Base-by-base conservation (phyloP, 2,329 filamentous ascomycete genomes). In the Microdochium bolleyi region DNA sequence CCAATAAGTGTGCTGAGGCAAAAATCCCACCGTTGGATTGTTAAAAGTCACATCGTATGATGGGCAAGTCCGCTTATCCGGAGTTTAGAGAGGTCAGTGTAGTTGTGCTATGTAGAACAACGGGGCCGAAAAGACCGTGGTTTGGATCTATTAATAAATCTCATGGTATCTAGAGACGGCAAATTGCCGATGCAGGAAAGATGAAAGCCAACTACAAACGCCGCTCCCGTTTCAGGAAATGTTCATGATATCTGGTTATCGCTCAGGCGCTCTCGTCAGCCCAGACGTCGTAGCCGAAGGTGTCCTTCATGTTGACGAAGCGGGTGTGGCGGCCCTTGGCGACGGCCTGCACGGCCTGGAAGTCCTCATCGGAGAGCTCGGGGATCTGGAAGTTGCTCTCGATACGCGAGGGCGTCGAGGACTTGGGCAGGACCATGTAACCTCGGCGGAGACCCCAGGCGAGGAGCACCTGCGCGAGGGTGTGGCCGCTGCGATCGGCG, bases 241-340 rank as follows among this genome's bases (percentile, higher is more conserved):
- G 5, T 30, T 30, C 27, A 11, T 30, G 27, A 30, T 30, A 14
- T 41, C 41, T 46, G 5, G 4, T 41, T 7, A 41, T 16, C 37
- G 16, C 16, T 16, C 14, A 46, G 4, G 41, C 13, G 22, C n/a
- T 46, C 72, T 84, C 81, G 62, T 84, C 79, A 0, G 82, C 76
- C 83, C 82, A 85, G 50, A 89, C 79, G 60, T 89, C 76, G 65
- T 87, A 88, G 7, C 87, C 87, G 67, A 89, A 89, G 1, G 84
- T 88, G 58, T 88, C 85, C 76, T 88, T 89, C 86, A 89, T 89
- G 72, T 90, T 89, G 54, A 90, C 86, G 62, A 90, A 89, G 37
- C 87, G 80, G 24, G 78, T 80, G 67, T 87, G 82, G 51, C 85
- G 76, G 34, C 82, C 82, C 64, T 80, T 75, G 1, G 85, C 84